A percentile compares a stretch with the other conserved stretches of the same genome.
Conservation (phyloP, 2,329 filamentous ascomycete genomes). For the Alternaria sp. region DNA sequence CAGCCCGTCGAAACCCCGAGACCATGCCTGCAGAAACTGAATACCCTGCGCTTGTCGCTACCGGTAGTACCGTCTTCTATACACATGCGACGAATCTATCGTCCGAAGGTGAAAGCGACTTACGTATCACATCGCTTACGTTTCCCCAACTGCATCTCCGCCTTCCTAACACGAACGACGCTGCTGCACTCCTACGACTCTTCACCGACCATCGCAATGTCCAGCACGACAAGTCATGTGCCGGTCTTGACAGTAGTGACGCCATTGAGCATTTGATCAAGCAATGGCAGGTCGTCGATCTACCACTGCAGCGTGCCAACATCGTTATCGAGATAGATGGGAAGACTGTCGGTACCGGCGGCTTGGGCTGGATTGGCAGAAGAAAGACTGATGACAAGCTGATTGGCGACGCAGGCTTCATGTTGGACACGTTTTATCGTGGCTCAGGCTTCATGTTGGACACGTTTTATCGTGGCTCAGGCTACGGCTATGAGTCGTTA, state of each 20-base stretch:
- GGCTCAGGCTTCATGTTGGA: background rate
- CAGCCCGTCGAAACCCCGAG: background rate
- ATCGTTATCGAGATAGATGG: background rate
- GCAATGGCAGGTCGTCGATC: background rate
- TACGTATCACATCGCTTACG: background rate
- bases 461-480: background rate
- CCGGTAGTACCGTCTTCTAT: background rate
- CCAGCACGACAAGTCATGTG: background rate
- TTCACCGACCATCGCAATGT: background rate
- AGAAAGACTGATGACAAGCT: background rate
- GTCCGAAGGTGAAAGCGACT: background rate
- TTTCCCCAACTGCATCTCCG: background rate
- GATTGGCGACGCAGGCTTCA: background rate
- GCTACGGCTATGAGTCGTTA: background rate
- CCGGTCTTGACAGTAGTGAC: background rate
- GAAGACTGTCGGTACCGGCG: background rate
- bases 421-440: background rate
- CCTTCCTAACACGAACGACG: background rate
- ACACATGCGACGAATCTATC: background rate
- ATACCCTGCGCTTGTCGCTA: background rate
- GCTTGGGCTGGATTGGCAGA: background rate
- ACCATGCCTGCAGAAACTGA: background rate
- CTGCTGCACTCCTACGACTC: background rate
- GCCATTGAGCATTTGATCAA: background rate
- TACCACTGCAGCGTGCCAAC: background rate